Conservation (phyloP, 495 filamentous ascomycete genomes). For the Ascobolus immersus region DNA sequence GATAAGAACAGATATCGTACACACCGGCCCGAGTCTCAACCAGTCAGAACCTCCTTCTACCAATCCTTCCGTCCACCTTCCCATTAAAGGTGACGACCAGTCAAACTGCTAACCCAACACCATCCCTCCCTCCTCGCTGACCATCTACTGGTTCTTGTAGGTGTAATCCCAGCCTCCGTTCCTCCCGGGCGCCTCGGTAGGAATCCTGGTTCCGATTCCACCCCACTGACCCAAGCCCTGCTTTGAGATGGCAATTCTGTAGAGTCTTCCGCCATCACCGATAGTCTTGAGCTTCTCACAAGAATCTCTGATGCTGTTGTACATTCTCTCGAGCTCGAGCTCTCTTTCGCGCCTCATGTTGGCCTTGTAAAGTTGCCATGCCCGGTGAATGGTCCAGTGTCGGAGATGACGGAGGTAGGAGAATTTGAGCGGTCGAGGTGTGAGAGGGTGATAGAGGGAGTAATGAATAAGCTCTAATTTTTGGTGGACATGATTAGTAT, state of each 20-base stretch:
- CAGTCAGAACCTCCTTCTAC: no score
- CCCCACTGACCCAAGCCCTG: no score
- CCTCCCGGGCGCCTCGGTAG: no score
- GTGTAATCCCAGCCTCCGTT: no score
- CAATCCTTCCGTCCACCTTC: no score
- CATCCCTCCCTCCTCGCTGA: no score
- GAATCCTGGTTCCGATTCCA: no score
- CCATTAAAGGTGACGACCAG: no score
- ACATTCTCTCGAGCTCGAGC: constrained; percentile 39
- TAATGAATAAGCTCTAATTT: constrained; percentile 12
- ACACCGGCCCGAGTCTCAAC: no score
- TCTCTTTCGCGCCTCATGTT: constrained; percentile 27
- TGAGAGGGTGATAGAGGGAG: constrained; percentile 14
- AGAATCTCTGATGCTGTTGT: constrained; percentile 39
- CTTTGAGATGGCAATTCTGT: constrained; percentile 40
- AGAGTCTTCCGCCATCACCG: constrained; percentile 36
- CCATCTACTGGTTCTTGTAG: no score
- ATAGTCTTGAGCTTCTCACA: constrained; percentile 39
- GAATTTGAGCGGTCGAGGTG: constrained; percentile 14
- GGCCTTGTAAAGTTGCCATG: constrained; percentile 43
- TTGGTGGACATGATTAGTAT: not conserved
- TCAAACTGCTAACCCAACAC: no score
- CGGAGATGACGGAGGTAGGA: constrained; percentile 48
- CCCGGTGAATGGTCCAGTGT: constrained; percentile 98
- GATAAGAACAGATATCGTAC: no score